phyloP scores from a whole-genome alignment of 495 filamentous ascomycete genomes.

The Talaromyces liani region DNA sequence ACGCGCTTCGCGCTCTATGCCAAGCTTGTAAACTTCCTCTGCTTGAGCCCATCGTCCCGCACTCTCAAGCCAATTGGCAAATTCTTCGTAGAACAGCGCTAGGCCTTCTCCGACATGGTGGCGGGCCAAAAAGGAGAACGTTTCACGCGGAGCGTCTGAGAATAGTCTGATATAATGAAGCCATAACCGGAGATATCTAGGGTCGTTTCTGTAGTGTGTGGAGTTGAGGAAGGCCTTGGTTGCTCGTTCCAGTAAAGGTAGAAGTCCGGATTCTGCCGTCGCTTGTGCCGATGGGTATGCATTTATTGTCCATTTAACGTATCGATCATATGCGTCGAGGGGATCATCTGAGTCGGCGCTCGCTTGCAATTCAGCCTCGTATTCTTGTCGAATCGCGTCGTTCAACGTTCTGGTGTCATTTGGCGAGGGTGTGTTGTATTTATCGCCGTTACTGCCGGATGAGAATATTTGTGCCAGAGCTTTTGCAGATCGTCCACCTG shows the following conservation, averaged over 20 bases:
- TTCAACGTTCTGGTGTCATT: constrained; percentile 68
- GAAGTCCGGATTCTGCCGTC: constrained; percentile 79
- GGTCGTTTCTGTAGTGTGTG: constrained; percentile 87
- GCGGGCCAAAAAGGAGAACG: constrained; percentile 82
- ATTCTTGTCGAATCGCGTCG: constrained; percentile 72
- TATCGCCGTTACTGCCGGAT: constrained; percentile 39
- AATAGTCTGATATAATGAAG: constrained; percentile 89
- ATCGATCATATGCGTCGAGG: constrained; percentile 91
- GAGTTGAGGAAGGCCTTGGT: constrained; percentile 82
- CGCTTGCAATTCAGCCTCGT: constrained; percentile 69
- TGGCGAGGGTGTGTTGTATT: constrained; percentile 48
- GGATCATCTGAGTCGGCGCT: constrained; percentile 89
- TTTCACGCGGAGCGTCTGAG: constrained; percentile 84
- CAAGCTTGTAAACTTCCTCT: constrained; percentile 84
- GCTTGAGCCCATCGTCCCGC: constrained; percentile 84
- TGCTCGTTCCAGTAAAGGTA: constrained; percentile 84
- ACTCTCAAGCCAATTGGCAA: constrained; percentile 83
- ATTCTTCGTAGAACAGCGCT: constrained; percentile 96
- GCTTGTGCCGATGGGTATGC: constrained; percentile 92
- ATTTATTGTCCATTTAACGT: constrained; percentile 92
- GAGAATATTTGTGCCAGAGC: constrained; percentile 82
- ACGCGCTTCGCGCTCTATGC: constrained; percentile 80
- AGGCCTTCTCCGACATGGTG: constrained; percentile 81
- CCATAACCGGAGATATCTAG: constrained; percentile 88
- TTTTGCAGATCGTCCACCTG: constrained; percentile 83